Evolutionary conservation across 805 yeast species (phyloP).

Genomic region (Phaffomyces thermotolerans): DNA sequence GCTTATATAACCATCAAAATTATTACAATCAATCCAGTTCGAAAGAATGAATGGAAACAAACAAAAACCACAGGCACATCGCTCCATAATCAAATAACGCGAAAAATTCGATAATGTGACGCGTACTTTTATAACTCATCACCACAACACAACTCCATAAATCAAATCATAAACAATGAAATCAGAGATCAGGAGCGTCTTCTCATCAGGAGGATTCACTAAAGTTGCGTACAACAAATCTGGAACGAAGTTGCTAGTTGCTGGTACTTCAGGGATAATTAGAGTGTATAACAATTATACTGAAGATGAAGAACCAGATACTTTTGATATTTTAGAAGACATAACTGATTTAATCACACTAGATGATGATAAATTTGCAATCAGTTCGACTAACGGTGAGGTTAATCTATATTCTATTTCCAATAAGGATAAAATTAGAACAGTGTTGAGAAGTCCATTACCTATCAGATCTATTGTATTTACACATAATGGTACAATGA

Average conservation of each 20-base stretch:
- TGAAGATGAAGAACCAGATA: slow-evolving; percentile 21
- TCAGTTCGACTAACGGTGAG: slow-evolving; percentile 19
- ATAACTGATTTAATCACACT: slow-evolving; percentile 14
- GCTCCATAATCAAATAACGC: no score
- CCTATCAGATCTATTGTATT: slow-evolving; percentile 45
- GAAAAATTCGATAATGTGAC: no score
- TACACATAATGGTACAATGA: slow-evolving; percentile 54
- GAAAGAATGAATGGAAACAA: no score
- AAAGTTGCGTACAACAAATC: slow-evolving; percentile 12
- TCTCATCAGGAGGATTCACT: slow-evolving; percentile 20
- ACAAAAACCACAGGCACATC: no score
- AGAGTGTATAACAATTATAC: slow-evolving; percentile 14
- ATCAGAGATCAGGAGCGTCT: slow-evolving; percentile 15
- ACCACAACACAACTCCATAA: neutral
- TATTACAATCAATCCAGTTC: no score
- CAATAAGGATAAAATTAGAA: slow-evolving; percentile 6
- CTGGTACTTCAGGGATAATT: slow-evolving; percentile 19
- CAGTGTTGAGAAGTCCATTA: slow-evolving; percentile 19
- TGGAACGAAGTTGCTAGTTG: slow-evolving; percentile 18
- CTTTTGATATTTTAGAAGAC: slow-evolving; percentile 19
- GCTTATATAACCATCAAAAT: no score
- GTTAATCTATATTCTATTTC: slow-evolving; percentile 19
- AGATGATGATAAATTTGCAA: slow-evolving; percentile 15
- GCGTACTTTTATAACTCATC: no score
- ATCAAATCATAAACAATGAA: slow-evolving; percentile 3